Evolutionary conservation across 495 filamentous ascomycete species (phyloP).

Genomic region (Xylaria grammica): DNA sequence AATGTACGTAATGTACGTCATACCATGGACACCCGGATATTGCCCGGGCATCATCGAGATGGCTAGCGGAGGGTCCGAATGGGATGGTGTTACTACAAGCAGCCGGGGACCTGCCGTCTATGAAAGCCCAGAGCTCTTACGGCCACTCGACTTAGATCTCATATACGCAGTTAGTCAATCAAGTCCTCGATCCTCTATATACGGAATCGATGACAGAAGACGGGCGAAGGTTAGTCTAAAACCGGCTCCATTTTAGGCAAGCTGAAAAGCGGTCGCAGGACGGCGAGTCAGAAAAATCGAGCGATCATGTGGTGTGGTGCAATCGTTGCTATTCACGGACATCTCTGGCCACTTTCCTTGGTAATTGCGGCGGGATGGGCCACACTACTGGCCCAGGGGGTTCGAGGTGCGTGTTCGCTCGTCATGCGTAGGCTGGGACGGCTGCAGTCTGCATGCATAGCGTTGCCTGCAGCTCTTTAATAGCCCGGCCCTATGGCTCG

Average conservation of each 20-base stretch:
- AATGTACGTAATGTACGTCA: constrained; percentile 10
- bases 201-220: neutral
- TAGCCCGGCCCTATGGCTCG: constrained; percentile 24
- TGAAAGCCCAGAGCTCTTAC: neutral
- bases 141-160: neutral
- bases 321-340: constrained; percentile 20
- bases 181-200: neutral
- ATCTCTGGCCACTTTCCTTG: constrained; percentile 15
- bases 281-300: constrained; percentile 16
- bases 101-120: neutral
- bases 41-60: constrained; percentile 14
- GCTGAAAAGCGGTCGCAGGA: constrained; percentile 5
- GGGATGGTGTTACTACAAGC: constrained; percentile 12
- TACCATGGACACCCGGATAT: neutral
- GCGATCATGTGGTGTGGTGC: constrained; percentile 21
- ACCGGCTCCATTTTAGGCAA: constrained; percentile 10
- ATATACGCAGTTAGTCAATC: neutral
- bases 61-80: neutral
- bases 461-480: constrained; percentile 22
- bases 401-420: constrained; percentile 18
- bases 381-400: constrained; percentile 15
- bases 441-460: constrained; percentile 24
- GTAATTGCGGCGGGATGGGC: constrained; percentile 20
- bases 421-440: constrained; percentile 16
- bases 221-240: constrained; percentile 2